Base-by-base conservation (phyloP, 257 asterid species). In the Anisodus tanguticus region DNA sequence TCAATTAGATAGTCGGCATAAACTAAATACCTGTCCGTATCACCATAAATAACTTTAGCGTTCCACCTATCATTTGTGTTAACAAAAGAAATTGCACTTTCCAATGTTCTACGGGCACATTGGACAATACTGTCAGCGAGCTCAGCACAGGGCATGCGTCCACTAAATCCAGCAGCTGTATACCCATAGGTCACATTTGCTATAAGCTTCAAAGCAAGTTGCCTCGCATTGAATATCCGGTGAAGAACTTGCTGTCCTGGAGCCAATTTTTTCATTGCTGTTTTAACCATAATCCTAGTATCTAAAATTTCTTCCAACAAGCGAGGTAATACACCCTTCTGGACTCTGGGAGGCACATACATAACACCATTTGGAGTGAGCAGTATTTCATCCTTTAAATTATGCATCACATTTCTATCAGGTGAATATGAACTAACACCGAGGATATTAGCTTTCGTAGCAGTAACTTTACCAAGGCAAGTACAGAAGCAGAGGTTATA, bases 61-160 rank as follows among this genome's bases (percentile, higher is more conserved):
- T 93, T 90, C 98, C 99, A 96, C 70, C 90, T 92, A 22, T 88
- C 91, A 88, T 88, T 91, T 84, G 93, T 89, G 88, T 90, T 96
- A 31, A 96, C 94, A 37, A 92, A 96, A 78, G 95, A 91, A 84
- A 96, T 94, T 74, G 99, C 97, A 79, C 88, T 89, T 89, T 96
- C 99, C 85, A 96, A 90, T 8, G 99, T 94, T 88, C 95, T 93
- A 66, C 99, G 98, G 83, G 90, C 99, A 90, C 99, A 96, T 86
- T 96, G 98, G 67, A 96, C 99, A 83, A 96, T 96, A 89, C 99
- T 94, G 86, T 96, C 99, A 71, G 99, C 99, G 62, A 96, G 98
- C 89, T 94, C 99, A 82, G 98, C 98, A 86, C 99, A 96, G 71
- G 99, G 99, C 99, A 96, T 96, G 80, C 99, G 98, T 59, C 99